phyloP scores from a whole-genome alignment of 208 protist genomes.

The Leptomonas seymouri region DNA sequence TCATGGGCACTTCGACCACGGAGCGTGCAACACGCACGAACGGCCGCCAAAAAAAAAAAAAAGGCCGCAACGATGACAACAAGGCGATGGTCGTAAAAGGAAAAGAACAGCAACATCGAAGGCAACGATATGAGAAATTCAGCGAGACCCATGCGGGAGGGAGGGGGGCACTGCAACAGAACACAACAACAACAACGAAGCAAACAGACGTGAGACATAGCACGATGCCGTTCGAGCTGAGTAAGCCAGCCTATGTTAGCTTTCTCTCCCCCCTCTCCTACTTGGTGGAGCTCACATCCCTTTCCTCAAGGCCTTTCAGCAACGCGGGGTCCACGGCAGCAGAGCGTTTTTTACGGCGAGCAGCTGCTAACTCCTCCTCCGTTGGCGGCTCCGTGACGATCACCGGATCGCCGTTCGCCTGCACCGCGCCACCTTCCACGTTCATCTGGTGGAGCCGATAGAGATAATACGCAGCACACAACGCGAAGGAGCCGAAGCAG shows the following conservation, averaged over 20 bases:
- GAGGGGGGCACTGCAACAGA: too few relatives aligned
- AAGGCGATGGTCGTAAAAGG: too few relatives aligned
- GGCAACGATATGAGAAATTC: too few relatives aligned
- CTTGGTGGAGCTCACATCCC: slow-evolving; percentile 3
- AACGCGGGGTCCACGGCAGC: slow-evolving; percentile 63
- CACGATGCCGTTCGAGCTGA: neutral
- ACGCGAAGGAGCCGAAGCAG: slow-evolving; percentile 62
- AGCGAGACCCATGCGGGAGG: too few relatives aligned
- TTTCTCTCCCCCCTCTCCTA: neutral
- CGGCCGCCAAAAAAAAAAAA: too few relatives aligned
- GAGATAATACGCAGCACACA: slow-evolving; percentile 74
- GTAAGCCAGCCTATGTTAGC: neutral
- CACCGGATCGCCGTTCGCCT: slow-evolving; percentile 50
- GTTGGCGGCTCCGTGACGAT: slow-evolving; percentile 32
- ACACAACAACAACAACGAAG: neutral
- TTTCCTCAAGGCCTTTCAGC: slow-evolving; percentile 46
- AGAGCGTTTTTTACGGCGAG: slow-evolving; percentile 55
- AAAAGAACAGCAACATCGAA: neutral
- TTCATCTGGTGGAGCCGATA: slow-evolving; percentile 79
- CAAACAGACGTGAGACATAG: neutral
- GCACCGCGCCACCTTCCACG: slow-evolving; percentile 64
- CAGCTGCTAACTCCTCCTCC: slow-evolving; percentile 36
- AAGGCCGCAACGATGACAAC: neutral
- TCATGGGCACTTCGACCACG: too few relatives aligned
- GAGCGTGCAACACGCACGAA: too few relatives aligned